phyloP scores from a whole-genome alignment of 2,329 filamentous ascomycete genomes.

The Fusarium newnesense region DNA sequence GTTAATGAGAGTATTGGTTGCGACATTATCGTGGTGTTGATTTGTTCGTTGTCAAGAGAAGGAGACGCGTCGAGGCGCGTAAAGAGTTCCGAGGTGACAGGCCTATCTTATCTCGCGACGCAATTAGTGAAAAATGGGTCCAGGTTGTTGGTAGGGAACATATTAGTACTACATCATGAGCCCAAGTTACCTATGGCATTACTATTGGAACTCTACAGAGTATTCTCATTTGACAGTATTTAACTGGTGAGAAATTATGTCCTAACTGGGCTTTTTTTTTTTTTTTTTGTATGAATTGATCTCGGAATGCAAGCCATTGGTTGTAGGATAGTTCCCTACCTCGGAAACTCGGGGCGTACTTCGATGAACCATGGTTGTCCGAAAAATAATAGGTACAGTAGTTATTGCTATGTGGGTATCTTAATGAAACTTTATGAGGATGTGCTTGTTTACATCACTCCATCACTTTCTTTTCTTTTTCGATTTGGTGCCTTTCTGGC shows the following conservation, averaged over 20 bases:
- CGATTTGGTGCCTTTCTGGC: constrained; percentile 52
- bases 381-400: neutral
- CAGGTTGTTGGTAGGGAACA: neutral
- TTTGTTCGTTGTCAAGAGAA: neutral
- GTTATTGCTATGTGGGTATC: constrained; percentile 36
- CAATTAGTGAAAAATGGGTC: neutral
- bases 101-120: constrained; percentile 27
- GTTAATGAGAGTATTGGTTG: constrained; percentile 56
- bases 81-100: neutral
- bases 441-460: neutral
- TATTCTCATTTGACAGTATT: neutral
- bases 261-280: neutral
- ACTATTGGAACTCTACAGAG: neutral
- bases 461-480: constrained; percentile 54
- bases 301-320: neutral
- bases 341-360: neutral
- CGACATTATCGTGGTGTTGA: constrained; percentile 48
- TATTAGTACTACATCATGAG: neutral
- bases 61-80: constrained; percentile 42
- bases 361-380: neutral
- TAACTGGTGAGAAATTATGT: neutral
- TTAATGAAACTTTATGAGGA: constrained; percentile 5
- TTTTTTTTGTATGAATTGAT: neutral
- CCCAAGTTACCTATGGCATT: neutral
- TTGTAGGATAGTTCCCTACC: neutral